Evolutionary conservation across 495 filamentous ascomycete species (phyloP).

Genomic region (Annulohypoxylon stygium): DNA sequence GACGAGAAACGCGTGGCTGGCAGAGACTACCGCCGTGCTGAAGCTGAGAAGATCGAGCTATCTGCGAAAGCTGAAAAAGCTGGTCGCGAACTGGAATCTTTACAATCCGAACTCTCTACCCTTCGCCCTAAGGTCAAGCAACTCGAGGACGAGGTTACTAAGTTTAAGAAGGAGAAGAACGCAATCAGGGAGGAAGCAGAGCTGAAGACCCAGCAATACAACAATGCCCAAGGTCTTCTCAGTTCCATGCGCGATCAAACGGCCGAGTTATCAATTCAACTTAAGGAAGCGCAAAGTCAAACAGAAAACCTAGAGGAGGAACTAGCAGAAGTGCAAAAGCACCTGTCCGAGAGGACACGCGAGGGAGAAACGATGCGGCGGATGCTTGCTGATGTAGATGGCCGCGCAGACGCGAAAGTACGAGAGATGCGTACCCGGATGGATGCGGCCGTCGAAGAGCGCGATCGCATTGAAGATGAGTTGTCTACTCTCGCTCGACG

Average conservation of each 20-base stretch:
- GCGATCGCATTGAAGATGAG: slow-evolving; percentile 93
- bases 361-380: slow-evolving; percentile 96
- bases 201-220: slow-evolving; percentile 86
- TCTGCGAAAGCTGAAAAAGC: slow-evolving; percentile 77
- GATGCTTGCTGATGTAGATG: slow-evolving; percentile 86
- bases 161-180: slow-evolving; percentile 72
- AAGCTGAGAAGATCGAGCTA: slow-evolving; percentile 82
- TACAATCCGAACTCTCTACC: slow-evolving; percentile 75
- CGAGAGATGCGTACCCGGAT: slow-evolving; percentile 91
- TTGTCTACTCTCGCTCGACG: slow-evolving; percentile 80
- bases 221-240: slow-evolving; percentile 85
- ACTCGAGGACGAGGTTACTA: slow-evolving; percentile 76
- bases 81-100: slow-evolving; percentile 73
- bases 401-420: slow-evolving; percentile 80
- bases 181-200: slow-evolving; percentile 84
- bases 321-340: slow-evolving; percentile 84
- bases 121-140: slow-evolving; percentile 74
- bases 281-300: slow-evolving; percentile 87
- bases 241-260: slow-evolving; percentile 93
- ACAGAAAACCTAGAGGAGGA: slow-evolving; percentile 94
- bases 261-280: slow-evolving; percentile 87
- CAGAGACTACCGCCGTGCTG: slow-evolving; percentile 79
- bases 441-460: slow-evolving; percentile 89
- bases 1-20: slow-evolving; percentile 77
- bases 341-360: slow-evolving; percentile 91